phyloP scores from a whole-genome alignment of 768 basidiomycete species.

The Lentinus brumalis region DNA sequence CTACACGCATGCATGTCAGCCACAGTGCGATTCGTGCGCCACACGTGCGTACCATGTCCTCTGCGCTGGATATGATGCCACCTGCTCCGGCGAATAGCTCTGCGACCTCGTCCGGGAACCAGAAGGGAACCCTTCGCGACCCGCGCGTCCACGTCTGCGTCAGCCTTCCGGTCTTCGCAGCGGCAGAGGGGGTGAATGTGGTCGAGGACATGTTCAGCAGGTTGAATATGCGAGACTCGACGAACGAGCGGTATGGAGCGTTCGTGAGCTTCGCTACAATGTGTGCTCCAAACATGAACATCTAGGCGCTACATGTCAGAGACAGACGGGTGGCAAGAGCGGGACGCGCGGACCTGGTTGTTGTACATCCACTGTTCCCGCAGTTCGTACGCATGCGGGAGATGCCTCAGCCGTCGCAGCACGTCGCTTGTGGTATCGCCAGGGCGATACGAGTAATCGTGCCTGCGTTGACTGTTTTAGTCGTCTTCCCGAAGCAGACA shows the following conservation, averaged over 20 bases:
- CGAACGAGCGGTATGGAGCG: constrained; percentile 39
- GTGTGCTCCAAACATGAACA: constrained; percentile 39
- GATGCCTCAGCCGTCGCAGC: constrained; percentile 28
- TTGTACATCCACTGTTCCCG: constrained; percentile 42
- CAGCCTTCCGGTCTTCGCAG: constrained; percentile 34
- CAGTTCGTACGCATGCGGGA: constrained; percentile 36
- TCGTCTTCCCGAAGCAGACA: too few species aligned
- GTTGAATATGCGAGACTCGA: constrained; percentile 41
- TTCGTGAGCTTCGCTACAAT: constrained; percentile 37
- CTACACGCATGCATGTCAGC: constrained; percentile 25
- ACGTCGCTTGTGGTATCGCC: constrained; percentile 29
- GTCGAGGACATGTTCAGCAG: constrained; percentile 45
- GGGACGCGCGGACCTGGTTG: constrained; percentile 32
- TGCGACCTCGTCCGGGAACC: constrained; percentile 31
- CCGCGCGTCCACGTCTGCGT: constrained; percentile 36
- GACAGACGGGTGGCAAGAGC: neutral
- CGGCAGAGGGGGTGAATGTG: constrained; percentile 40
- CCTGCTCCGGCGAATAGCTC: constrained; percentile 39
- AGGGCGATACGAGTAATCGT: constrained; percentile 35
- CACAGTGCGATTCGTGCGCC: too few species aligned
- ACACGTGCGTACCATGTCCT: constrained; percentile 41
- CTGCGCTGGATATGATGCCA: constrained; percentile 43
- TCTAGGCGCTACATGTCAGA: constrained; percentile 28
- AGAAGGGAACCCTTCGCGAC: constrained; percentile 38
- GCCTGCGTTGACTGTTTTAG: constrained; percentile 23